These are phyloP conservation scores for Hygrocybe coccinea DNA, from an alignment of 768 basidiomycete genomes.

Conservation along the genomic window DNA sequence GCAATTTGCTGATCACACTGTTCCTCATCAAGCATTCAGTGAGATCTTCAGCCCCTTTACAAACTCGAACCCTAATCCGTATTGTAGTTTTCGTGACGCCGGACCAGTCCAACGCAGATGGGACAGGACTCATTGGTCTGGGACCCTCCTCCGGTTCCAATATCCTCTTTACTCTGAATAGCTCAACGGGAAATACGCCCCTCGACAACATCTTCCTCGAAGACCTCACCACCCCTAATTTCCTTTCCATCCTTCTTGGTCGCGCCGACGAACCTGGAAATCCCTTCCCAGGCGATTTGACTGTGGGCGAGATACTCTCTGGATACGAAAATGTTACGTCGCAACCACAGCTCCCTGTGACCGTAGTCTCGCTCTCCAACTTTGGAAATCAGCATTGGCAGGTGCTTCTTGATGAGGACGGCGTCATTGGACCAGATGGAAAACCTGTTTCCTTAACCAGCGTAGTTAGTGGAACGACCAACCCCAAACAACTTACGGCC, in stretches of 20 bases:
- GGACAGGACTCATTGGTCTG: slow-evolving; percentile 20
- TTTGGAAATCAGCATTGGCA: slow-evolving; percentile 28
- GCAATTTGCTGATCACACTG: slow-evolving; percentile 16
- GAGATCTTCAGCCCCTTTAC: background rate
- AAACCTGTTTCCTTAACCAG: slow-evolving; percentile 43
- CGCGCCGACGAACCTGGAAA: slow-evolving; percentile 52
- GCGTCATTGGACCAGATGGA: slow-evolving; percentile 60
- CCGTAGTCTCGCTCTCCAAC: slow-evolving; percentile 15
- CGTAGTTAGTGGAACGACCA: slow-evolving; percentile 39
- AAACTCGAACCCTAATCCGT: background rate
- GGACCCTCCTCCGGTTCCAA: slow-evolving; percentile 19
- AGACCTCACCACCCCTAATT: slow-evolving; percentile 52
- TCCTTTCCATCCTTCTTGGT: slow-evolving; percentile 59
- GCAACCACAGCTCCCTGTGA: slow-evolving; percentile 50
- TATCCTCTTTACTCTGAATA: slow-evolving; percentile 9
- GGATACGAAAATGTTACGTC: slow-evolving; percentile 45
- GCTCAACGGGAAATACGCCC: slow-evolving; percentile 43
- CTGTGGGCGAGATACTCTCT: slow-evolving; percentile 53
- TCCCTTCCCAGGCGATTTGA: slow-evolving; percentile 54
- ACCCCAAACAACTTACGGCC: slow-evolving; percentile 48
- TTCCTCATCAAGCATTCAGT: slow-evolving; percentile 20
- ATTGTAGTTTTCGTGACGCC: slow-evolving; percentile 10
- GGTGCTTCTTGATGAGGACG: slow-evolving; percentile 55
- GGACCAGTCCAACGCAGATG: slow-evolving; percentile 2
- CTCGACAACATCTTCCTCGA: slow-evolving; percentile 63